Percentiles rank a stretch among this genome's conserved stretches.
These are phyloP conservation scores for Cerrena zonata DNA, from an alignment of 1,284 basidiomycete genomes.

Conservation along the genomic window DNA sequence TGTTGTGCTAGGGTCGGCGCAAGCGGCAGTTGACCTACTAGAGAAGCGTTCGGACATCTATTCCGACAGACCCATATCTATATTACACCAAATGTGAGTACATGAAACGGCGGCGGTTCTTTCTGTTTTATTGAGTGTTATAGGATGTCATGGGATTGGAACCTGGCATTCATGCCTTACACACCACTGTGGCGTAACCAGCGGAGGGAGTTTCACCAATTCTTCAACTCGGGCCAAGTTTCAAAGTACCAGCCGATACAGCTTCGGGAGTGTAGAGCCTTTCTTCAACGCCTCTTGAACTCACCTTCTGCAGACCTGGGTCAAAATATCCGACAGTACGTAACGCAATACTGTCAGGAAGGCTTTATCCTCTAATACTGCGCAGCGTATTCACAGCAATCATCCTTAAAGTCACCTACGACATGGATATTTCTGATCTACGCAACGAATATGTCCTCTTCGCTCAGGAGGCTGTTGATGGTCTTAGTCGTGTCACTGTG, in stretches of 20 bases:
- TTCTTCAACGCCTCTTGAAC: conserved; percentile 2
- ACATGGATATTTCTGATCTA: conserved; percentile 6
- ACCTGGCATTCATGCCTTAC: conserved; percentile 6
- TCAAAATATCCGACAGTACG: not conserved
- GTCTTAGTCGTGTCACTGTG: conserved; percentile 6
- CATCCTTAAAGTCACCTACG: conserved; percentile 17
- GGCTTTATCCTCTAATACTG: not conserved
- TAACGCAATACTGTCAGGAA: not conserved
- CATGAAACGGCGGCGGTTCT: not conserved
- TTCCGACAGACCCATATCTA: conserved; percentile 30
- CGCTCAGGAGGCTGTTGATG: conserved; percentile 11
- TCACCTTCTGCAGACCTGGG: too few relatives aligned
- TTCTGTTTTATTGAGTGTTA: not conserved
- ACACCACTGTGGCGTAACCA: conserved; percentile 2
- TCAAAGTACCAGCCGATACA: conserved; percentile 1
- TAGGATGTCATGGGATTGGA: conserved; percentile 9
- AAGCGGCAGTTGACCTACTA: conserved; percentile 28
- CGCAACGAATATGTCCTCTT: conserved; percentile 12
- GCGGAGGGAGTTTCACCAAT: conserved; percentile 6
- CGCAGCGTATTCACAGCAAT: conserved; percentile 11
- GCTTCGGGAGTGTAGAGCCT: conserved; percentile 1
- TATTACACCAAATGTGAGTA: conserved; percentile 26
- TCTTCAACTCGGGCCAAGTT: conserved; percentile 4
- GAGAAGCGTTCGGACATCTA: conserved; percentile 29
- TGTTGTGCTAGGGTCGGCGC: conserved; percentile 29